phyloP scores from a whole-genome alignment of 305 asterid species.

The Rubia peregrina region DNA sequence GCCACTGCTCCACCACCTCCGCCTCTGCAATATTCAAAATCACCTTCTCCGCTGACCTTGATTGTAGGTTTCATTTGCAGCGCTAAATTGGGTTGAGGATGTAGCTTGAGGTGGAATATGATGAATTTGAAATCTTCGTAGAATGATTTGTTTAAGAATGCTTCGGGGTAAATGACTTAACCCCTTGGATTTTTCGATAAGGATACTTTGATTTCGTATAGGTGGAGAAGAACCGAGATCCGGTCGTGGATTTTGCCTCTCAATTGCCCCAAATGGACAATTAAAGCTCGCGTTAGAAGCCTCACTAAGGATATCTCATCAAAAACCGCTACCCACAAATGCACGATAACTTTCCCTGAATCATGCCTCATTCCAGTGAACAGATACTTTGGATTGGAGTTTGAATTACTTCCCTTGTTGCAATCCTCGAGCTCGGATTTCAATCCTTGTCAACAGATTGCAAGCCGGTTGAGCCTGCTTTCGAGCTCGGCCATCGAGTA shows the following conservation, averaged over 20 bases:
- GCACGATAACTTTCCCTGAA: conserved; percentile 48
- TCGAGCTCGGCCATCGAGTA: conserved; percentile 79
- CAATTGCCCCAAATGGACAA: no score
- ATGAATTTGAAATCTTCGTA: conserved; percentile 70
- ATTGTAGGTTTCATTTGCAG: conserved; percentile 59
- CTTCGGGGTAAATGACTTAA: conserved; percentile 75
- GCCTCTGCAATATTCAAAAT: conserved; percentile 38
- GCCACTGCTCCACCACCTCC: no score
- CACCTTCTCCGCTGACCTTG: conserved; percentile 53
- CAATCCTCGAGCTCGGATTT: conserved; percentile 66
- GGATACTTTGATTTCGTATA: no score
- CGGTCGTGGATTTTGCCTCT: no score
- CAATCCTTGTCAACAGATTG: conserved; percentile 67
- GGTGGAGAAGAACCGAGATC: no score
- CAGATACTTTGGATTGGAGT: conserved; percentile 30
- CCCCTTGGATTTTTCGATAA: no score
- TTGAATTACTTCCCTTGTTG: no score
- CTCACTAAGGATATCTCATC: conserved; percentile 62
- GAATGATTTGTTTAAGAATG: conserved; percentile 54
- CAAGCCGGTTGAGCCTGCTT: conserved; percentile 75
- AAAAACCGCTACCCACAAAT: conserved; percentile 60
- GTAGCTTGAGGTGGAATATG: conserved; percentile 41
- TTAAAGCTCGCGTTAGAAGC: conserved; percentile 51
- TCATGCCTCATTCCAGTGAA: conserved; percentile 36
- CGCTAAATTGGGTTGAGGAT: conserved; percentile 68